Base-by-base conservation (phyloP, 345 rosid genomes). In the Eutrema japonicum region DNA sequence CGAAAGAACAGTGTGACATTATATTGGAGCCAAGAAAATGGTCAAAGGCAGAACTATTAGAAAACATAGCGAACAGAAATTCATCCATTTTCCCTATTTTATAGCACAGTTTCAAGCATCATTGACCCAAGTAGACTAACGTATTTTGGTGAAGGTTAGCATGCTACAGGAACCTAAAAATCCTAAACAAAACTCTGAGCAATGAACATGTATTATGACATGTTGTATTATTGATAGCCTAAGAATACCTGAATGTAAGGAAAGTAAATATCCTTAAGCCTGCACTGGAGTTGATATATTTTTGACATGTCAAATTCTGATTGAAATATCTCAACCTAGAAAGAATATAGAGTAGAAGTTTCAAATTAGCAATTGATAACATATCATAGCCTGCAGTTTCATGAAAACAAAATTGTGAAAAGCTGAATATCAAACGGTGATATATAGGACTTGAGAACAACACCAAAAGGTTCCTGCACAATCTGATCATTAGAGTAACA, bases 221-320 rank as follows among this genome's bases (percentile, higher is more conserved):
- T 33, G 9, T n/a, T 10, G 65, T 56, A 54, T 27, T 7, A 46
- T 36, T 26, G 37, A 42, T 14, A 26, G 16, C 40, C 40, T 10
- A 37, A 40, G 41, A 58, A 50, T 65, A 88, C 96, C 94, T 91
- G 94, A 77, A 91, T 82, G 68, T 87, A 91, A 9, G 96, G 92
- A 72, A 91, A 91, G 73, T 91, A 91, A 46, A 88, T 85, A 80
- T 91, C 96, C 88, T 88, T 91, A 66, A 91, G 84, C 79, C 64
- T 87, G 84, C 92, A 88, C 68, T 67, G 79, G 69, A 88, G 89
- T 70, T 84, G 83, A 65, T 30, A 70, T 70, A 61, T 10, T 48
- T 84, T 82, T 41, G 80, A 45, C 38, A 55, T 56, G 73, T 74
- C 82, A n/a, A 65, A 59, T 68, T 75, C 81, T 36, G 85, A 86